Conservation (phyloP, 345 rosid genomes). For the Arabidopsis suecica region DNA sequence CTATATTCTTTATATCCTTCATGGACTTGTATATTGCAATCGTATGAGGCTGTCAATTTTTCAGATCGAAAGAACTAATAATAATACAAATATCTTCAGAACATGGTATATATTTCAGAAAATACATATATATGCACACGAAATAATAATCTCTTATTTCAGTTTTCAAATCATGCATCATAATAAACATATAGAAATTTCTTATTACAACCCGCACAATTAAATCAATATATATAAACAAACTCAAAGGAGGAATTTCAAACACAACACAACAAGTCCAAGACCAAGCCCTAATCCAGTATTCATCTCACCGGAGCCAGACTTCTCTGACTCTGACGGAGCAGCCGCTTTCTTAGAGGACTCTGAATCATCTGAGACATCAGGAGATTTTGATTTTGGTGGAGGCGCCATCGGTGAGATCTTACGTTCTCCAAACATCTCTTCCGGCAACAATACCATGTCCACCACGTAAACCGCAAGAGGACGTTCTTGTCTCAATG, state of each 20-base stretch:
- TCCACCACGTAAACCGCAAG: conserved; percentile 83
- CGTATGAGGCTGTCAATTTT: background rate
- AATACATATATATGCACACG: background rate
- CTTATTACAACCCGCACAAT: conserved; percentile 17
- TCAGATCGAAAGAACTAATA: background rate
- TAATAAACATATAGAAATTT: conserved; percentile 6
- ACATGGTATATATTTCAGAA: background rate
- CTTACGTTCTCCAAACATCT: conserved; percentile 55
- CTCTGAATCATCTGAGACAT: conserved; percentile 6
- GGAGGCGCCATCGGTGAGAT: conserved; percentile 52
- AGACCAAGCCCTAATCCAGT: conserved; percentile 51
- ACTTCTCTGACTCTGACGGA: conserved; percentile 22
- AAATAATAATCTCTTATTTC: background rate
- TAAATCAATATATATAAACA: background rate
- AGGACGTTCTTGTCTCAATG: conserved; percentile 55
- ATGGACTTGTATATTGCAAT: background rate
- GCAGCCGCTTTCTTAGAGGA: conserved; percentile 45
- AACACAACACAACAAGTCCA: conserved; percentile 61
- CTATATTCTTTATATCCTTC: background rate
- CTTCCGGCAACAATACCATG: conserved; percentile 73
- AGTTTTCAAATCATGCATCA: conserved; percentile 4
- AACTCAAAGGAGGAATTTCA: conserved; percentile 52
- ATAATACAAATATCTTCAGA: background rate
- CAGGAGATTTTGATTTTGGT: conserved; percentile 35
- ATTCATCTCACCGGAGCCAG: conserved; percentile 46